Conservation (phyloP, 176 grass and related monocot species). For the Aechmea fasciata region DNA sequence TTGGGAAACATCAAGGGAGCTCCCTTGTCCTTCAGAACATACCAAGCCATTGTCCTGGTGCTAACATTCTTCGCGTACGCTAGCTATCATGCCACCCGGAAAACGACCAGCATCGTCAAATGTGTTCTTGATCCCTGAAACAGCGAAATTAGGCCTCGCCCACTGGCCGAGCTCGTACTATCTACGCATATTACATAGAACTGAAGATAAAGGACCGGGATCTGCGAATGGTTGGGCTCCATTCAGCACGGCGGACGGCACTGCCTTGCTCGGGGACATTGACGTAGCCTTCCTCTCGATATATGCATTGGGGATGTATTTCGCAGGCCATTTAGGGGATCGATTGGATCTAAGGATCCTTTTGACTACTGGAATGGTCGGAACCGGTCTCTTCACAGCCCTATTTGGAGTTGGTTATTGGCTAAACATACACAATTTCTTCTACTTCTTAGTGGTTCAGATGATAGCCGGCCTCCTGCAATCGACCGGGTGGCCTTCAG, state of each 20-base stretch:
- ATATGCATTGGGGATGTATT: slow-evolving; percentile 85
- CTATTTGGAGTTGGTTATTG: slow-evolving; percentile 65
- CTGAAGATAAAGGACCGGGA: slow-evolving; percentile 11
- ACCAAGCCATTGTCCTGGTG: slow-evolving; percentile 47
- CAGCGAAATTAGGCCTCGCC: slow-evolving; percentile 24
- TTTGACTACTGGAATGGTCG: slow-evolving; percentile 58
- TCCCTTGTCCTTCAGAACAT: slow-evolving; percentile 57
- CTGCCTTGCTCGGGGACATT: slow-evolving; percentile 56
- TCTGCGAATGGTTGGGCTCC: slow-evolving; percentile 53
- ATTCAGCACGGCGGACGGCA: slow-evolving; percentile 46
- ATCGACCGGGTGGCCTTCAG: slow-evolving; percentile 65
- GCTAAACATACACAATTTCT: slow-evolving; percentile 68
- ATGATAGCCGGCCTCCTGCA: slow-evolving; percentile 71
- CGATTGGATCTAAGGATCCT: slow-evolving; percentile 58
- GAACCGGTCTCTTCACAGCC: slow-evolving; percentile 57
- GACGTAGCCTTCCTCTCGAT: slow-evolving; percentile 62
- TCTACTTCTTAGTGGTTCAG: slow-evolving; percentile 60
- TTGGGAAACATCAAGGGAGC: slow-evolving; percentile 38
- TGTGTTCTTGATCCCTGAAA: slow-evolving; percentile 85
- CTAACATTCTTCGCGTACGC: slow-evolving; percentile 63
- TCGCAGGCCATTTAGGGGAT: slow-evolving; percentile 73
- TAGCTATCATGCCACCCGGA: slow-evolving; percentile 77
- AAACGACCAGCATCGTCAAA: slow-evolving; percentile 79
- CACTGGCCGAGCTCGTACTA: slow-evolving; percentile 55
- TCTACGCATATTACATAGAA: slow-evolving; percentile 19